These are phyloP conservation scores for Starmera stellimalicola DNA, from an alignment of 1,139 yeast genomes.

Conservation along the genomic window DNA sequence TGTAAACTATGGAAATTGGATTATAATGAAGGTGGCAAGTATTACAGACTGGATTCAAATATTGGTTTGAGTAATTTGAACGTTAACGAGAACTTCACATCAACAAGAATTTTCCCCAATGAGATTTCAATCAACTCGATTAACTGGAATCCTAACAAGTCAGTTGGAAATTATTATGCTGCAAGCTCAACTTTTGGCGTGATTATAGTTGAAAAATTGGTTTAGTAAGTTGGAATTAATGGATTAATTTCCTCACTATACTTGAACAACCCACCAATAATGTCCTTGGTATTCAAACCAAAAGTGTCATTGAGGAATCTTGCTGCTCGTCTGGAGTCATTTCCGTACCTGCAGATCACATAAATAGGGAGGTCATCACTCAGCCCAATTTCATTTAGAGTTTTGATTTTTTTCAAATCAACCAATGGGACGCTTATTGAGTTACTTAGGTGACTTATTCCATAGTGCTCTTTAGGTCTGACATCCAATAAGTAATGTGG, in stretches of 20 bases:
- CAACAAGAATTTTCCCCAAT: conserved; percentile 38
- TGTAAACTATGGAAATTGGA: conserved; percentile 30
- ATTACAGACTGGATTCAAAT: conserved; percentile 29
- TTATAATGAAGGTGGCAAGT: conserved; percentile 23
- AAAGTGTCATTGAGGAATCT: conserved; percentile 39
- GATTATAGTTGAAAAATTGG: conserved; percentile 51
- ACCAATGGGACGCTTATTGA: conserved; percentile 60
- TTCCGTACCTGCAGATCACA: conserved; percentile 80
- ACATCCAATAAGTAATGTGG: conserved; percentile 56
- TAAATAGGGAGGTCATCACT: conserved; percentile 21
- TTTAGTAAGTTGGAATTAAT: conserved; percentile 58
- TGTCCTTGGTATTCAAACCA: conserved; percentile 44
- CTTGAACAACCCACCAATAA: conserved; percentile 66
- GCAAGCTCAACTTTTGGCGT: conserved; percentile 64
- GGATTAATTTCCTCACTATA: conserved; percentile 63
- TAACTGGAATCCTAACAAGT: conserved; percentile 51
- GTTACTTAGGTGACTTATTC: conserved; percentile 49
- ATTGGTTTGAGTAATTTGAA: conserved; percentile 20
- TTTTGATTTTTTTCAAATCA: conserved; percentile 30
- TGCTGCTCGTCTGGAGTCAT: conserved; percentile 81
- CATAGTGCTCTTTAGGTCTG: conserved; percentile 69
- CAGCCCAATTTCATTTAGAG: conserved; percentile 11
- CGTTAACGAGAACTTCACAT: conserved; percentile 18
- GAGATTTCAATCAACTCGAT: conserved; percentile 43
- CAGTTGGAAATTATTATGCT: conserved; percentile 50